Evolutionary conservation across 257 asterid species (phyloP).

Genomic region (Solanum piurae): DNA sequence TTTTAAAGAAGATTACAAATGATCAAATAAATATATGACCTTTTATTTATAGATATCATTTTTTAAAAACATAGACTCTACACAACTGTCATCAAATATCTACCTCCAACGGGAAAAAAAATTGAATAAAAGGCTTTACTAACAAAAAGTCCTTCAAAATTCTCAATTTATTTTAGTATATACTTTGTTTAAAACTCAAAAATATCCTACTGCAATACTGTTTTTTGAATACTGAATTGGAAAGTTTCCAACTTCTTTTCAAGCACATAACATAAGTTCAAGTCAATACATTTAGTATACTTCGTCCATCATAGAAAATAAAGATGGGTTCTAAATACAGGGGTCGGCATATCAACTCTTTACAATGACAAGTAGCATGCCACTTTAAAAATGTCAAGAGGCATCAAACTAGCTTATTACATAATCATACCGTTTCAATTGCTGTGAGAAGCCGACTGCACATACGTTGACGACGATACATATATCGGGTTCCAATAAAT

Average conservation of each 20-base stretch:
- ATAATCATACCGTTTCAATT: slow-evolving; percentile 51
- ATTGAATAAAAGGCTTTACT: background rate
- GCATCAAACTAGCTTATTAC: slow-evolving; percentile 40
- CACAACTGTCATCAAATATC: background rate
- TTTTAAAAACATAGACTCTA: background rate
- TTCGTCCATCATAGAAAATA: background rate
- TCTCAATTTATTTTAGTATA: background rate
- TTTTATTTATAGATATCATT: background rate
- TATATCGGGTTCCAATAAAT: slow-evolving; percentile 75
- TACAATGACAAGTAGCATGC: background rate
- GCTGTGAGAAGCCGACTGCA: slow-evolving; percentile 67
- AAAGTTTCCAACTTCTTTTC: background rate
- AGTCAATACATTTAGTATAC: background rate
- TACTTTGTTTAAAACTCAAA: background rate
- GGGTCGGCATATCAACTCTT: background rate
- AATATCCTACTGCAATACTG: background rate
- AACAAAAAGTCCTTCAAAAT: background rate
- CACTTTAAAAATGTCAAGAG: background rate
- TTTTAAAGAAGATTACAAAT: background rate
- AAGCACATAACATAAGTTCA: background rate
- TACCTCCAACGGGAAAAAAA: background rate
- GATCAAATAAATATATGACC: background rate
- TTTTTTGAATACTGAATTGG: background rate
- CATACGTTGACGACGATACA: slow-evolving; percentile 88
- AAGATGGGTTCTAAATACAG: background rate